These are phyloP conservation scores for Umbellularia californica DNA, from an alignment of 164 flowering plant species.

Conservation along the genomic window DNA sequence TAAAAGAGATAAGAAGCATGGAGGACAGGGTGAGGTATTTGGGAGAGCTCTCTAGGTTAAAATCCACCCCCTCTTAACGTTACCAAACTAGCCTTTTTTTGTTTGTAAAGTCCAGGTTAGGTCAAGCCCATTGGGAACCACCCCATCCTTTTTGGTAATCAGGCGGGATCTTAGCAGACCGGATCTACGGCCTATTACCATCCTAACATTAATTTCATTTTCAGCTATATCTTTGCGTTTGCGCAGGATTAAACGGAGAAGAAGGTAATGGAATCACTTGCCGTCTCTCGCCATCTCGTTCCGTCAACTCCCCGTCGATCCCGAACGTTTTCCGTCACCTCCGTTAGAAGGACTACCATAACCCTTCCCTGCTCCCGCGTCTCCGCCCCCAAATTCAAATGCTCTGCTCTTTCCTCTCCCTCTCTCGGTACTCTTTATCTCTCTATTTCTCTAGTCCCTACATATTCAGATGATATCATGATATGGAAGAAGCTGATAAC, in stretches of 20 bases:
- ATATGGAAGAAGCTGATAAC: not conserved
- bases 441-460: not conserved
- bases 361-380: slow-evolving; percentile 7
- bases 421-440: slow-evolving; percentile 24
- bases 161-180: too few species aligned
- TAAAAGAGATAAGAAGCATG: too few species aligned
- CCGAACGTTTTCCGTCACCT: slow-evolving; percentile 11
- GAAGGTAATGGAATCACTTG: slow-evolving; percentile 26
- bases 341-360: slow-evolving; percentile 9
- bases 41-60: too few species aligned
- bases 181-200: too few species aligned
- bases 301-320: slow-evolving; percentile 9
- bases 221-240: too few species aligned
- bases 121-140: too few species aligned
- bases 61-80: too few species aligned
- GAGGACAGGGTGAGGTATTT: too few species aligned
- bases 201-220: too few species aligned
- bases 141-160: too few species aligned
- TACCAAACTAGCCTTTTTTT: too few species aligned
- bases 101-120: too few species aligned
- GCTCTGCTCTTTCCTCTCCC: slow-evolving; percentile 26
- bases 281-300: slow-evolving; percentile 1
- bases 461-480: not conserved
- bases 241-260: not conserved
- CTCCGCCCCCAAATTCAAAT: slow-evolving; percentile 15